Conservation (phyloP, 2,329 filamentous ascomycete genomes). For the Botrytis hyacinthi region DNA sequence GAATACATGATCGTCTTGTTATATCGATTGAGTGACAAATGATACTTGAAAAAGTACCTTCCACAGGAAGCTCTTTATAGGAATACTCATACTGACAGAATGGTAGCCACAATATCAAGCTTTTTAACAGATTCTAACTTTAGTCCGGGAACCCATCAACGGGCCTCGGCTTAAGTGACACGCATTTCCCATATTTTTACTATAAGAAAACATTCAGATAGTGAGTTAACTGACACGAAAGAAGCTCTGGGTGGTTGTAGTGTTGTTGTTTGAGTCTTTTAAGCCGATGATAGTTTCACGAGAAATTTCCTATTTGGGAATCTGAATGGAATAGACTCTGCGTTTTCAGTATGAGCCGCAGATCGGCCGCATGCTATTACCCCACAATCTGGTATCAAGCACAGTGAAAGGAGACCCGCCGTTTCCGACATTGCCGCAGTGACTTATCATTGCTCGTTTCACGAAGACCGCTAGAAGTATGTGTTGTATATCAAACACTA, state of each 20-base stretch:
- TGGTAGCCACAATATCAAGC: neutral
- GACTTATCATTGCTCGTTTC: neutral
- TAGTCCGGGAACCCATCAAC: neutral
- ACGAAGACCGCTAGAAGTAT: neutral
- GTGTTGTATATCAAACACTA: neutral
- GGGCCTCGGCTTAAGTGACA: neutral
- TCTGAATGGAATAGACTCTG: neutral
- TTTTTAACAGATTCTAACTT: neutral
- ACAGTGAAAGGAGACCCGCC: neutral
- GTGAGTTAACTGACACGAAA: neutral
- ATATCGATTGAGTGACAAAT: neutral
- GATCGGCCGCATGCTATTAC: neutral
- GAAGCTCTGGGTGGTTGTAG: neutral
- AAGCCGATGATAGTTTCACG: neutral
- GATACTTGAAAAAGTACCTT: neutral
- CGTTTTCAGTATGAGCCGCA: neutral
- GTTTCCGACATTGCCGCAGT: neutral
- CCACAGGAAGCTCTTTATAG: neutral
- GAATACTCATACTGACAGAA: neutral
- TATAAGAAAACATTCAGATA: neutral
- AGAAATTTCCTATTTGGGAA: constrained; percentile 4
- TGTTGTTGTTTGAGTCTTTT: neutral
- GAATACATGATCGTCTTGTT: constrained; percentile 5
- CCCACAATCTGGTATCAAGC: neutral
- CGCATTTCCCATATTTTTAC: neutral